phyloP scores from a whole-genome alignment of 1,139 yeast genomes.

The Pneumocystis carinii region DNA sequence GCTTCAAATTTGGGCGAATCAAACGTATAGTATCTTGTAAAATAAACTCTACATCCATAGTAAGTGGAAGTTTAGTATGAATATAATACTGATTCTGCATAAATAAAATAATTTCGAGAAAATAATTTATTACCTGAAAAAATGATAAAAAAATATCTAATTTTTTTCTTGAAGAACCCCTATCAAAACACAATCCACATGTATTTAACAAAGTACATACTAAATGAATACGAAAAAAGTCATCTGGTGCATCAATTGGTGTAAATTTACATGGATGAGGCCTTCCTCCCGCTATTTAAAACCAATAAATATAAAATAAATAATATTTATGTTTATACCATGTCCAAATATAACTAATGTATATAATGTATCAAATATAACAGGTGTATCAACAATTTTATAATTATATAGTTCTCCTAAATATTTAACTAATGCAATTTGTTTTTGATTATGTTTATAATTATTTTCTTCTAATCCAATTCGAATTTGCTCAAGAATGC shows the following conservation, averaged over 20 bases:
- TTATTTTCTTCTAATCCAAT: constrained; percentile 55
- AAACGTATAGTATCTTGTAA: constrained; percentile 17
- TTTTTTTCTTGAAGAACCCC: constrained; percentile 20
- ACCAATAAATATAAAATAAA: not conserved
- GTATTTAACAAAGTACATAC: constrained; percentile 29
- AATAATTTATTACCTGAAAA: constrained; percentile 32
- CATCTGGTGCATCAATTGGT: constrained; percentile 45
- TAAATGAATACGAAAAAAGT: constrained; percentile 58
- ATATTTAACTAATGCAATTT: constrained; percentile 49
- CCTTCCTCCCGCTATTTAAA: constrained; percentile 30
- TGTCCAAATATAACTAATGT: constrained; percentile 55
- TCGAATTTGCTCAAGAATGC: constrained; percentile 46
- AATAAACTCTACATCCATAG: constrained; percentile 48
- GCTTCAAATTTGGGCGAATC: not conserved
- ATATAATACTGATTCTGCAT: constrained; percentile 34
- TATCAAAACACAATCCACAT: constrained; percentile 16
- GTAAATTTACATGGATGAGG: constrained; percentile 37
- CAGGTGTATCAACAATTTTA: constrained; percentile 34
- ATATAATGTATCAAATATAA: constrained; percentile 42
- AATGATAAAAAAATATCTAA: constrained; percentile 39
- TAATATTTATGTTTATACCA: constrained; percentile 15
- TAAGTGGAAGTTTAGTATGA: constrained; percentile 51
- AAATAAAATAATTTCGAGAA: not conserved
- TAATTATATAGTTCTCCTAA: constrained; percentile 43
- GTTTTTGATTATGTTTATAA: constrained; percentile 42